Conservation (phyloP, 108 stramenopile species). For the Tribonema minus region DNA sequence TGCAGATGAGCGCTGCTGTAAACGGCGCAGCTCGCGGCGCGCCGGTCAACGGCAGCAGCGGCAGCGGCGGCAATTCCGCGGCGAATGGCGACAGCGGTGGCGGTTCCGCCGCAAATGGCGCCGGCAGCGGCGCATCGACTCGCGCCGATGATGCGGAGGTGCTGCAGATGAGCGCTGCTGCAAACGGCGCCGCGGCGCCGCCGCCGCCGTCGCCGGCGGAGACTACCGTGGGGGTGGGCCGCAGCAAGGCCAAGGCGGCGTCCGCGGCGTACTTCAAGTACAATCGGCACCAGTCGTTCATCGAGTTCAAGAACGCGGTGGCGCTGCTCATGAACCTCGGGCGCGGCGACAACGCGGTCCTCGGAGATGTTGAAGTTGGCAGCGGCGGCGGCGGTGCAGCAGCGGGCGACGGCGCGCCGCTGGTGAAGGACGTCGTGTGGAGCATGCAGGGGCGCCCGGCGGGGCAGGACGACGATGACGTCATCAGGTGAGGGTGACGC, state of each 20-base stretch:
- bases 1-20: no score
- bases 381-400: not conserved
- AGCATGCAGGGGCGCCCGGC: not conserved
- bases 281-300: slow-evolving; percentile 38
- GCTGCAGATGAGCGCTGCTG: no score
- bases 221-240: no score
- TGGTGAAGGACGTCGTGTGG: not conserved
- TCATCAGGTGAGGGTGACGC: no score
- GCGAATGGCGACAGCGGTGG: no score
- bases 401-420: not conserved
- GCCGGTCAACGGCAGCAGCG: not conserved
- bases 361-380: not conserved
- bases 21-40: no score
- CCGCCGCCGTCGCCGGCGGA: no score
- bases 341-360: not conserved
- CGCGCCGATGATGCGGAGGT: not conserved
- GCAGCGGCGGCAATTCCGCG: not conserved
- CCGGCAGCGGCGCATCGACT: not conserved
- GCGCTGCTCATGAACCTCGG: slow-evolving; percentile 42
- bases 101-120: no score
- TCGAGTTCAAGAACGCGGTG: slow-evolving; percentile 33
- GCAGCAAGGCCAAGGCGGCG: not conserved
- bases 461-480: not conserved
- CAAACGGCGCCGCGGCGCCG: no score
- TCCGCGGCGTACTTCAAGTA: not conserved